Percentiles rank a stretch among this genome's conserved stretches.
phyloP scores from a whole-genome alignment of 805 yeast genomes.

The Candida corydali region DNA sequence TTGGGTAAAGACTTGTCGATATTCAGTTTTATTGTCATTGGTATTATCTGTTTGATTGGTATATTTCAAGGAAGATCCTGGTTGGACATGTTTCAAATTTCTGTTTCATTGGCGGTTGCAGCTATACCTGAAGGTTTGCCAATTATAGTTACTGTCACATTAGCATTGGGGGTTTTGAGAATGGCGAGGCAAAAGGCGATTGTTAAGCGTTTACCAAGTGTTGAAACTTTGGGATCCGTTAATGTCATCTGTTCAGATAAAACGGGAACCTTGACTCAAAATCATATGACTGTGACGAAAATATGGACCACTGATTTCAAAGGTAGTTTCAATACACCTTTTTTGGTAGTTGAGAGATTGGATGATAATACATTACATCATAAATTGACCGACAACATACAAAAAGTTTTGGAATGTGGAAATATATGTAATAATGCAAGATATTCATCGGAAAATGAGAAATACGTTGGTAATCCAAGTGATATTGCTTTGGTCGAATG shows the following conservation, averaged over 20 bases:
- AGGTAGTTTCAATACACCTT: slow-evolving; percentile 35
- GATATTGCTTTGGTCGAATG: slow-evolving; percentile 87
- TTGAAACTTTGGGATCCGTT: slow-evolving; percentile 91
- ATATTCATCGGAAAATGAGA: slow-evolving; percentile 63
- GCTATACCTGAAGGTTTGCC: slow-evolving; percentile 99
- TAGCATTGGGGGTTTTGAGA: slow-evolving; percentile 92
- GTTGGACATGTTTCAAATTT: slow-evolving; percentile 97
- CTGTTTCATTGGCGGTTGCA: slow-evolving; percentile 97
- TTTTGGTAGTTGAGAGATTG: slow-evolving; percentile 45
- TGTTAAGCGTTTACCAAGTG: slow-evolving; percentile 90
- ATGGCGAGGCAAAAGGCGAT: slow-evolving; percentile 96
- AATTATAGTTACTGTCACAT: slow-evolving; percentile 93
- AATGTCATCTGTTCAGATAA: slow-evolving; percentile 92
- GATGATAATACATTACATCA: slow-evolving; percentile 37
- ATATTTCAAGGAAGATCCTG: slow-evolving; percentile 88
- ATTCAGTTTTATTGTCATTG: slow-evolving; percentile 83
- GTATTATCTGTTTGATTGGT: slow-evolving; percentile 87
- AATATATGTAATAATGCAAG: slow-evolving; percentile 73
- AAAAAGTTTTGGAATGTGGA: slow-evolving; percentile 57
- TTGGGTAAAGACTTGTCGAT: slow-evolving; percentile 86
- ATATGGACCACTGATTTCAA: slow-evolving; percentile 71
- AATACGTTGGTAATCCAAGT: slow-evolving; percentile 86
- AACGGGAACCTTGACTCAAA: slow-evolving; percentile 79
- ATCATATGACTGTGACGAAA: slow-evolving; percentile 85
- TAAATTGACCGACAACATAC: slow-evolving; percentile 52